Evolutionary conservation across 768 basidiomycete genomes (phyloP).

Genomic region (Russula ochroleuca): DNA sequence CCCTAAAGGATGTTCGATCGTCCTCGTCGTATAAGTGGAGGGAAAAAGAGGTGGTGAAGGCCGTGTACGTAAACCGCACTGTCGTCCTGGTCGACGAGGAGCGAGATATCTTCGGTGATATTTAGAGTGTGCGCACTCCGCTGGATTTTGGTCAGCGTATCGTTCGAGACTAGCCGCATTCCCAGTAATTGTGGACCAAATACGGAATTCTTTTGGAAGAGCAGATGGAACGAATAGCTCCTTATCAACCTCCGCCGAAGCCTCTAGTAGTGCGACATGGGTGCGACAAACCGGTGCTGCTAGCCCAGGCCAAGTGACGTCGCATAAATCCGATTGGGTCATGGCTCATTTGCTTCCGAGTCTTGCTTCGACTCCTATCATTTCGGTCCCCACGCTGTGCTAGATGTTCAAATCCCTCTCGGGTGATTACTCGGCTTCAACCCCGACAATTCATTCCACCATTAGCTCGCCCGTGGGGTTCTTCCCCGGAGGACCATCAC

Average conservation of each 20-base stretch:
- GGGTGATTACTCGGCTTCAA: not conserved
- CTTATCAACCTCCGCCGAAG: not conserved
- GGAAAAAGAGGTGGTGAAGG: slow-evolving; percentile 62
- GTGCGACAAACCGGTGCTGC: not conserved
- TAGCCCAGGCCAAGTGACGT: not conserved
- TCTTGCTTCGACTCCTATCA: slow-evolving; percentile 1
- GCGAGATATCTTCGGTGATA: slow-evolving; percentile 20
- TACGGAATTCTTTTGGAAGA: not conserved
- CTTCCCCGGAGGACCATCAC: slow-evolving; percentile 17
- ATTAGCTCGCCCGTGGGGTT: not conserved
- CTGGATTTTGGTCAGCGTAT: not conserved
- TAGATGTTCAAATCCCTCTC: slow-evolving; percentile 10
- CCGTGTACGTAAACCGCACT: slow-evolving; percentile 53
- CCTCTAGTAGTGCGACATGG: not conserved
- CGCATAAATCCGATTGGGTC: not conserved
- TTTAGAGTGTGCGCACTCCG: slow-evolving; percentile 5
- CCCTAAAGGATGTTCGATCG: slow-evolving; percentile 55
- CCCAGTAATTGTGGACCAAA: not conserved
- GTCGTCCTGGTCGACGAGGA: slow-evolving; percentile 48
- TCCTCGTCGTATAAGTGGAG: slow-evolving; percentile 40
- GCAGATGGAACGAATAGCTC: not conserved
- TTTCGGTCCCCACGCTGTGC: not conserved
- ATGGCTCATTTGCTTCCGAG: not conserved
- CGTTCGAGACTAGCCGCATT: not conserved
- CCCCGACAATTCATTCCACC: not conserved